Conservation (phyloP, 768 basidiomycete species). For the Hericium erinaceus region DNA sequence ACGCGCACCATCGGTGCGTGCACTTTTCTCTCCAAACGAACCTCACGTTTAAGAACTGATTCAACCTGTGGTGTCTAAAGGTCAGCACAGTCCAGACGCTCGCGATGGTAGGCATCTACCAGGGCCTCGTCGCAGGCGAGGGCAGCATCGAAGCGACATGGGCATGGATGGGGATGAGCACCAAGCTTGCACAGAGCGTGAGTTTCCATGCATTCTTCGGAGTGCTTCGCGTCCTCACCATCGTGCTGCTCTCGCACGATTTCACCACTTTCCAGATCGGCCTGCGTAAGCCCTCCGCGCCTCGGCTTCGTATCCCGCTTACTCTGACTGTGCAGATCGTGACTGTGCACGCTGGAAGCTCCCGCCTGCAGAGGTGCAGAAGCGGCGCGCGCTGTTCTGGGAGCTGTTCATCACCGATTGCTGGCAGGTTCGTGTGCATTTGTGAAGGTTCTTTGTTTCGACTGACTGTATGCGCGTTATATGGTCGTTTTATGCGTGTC, state of each 20-base stretch:
- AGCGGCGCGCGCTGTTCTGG: constrained; percentile 64
- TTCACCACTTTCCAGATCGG: no score
- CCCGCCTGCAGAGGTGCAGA: constrained; percentile 53
- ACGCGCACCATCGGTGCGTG: constrained; percentile 42
- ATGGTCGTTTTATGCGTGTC: no score
- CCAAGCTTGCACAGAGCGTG: constrained; percentile 62
- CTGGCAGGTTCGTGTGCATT: constrained; percentile 48
- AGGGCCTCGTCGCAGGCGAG: constrained; percentile 57
- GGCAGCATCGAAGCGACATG: constrained; percentile 64
- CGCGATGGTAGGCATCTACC: constrained; percentile 60
- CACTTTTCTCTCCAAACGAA: background rate
- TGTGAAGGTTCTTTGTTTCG: background rate
- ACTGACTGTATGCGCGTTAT: background rate
- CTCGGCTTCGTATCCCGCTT: background rate
- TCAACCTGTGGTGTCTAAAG: background rate
- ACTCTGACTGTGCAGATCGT: constrained; percentile 35
- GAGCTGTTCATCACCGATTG: constrained; percentile 66
- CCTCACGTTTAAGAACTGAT: background rate
- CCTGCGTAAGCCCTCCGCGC: background rate
- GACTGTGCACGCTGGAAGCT: constrained; percentile 67
- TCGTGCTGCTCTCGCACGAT: no score
- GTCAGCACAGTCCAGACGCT: constrained; percentile 62
- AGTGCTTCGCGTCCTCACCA: no score
- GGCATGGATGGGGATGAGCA: constrained; percentile 55
- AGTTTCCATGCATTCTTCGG: constrained; percentile 18